Percentiles rank a stretch among this genome's conserved stretches.
Evolutionary conservation across 805 yeast genomes (phyloP).

Genomic region (Pichia exigua): DNA sequence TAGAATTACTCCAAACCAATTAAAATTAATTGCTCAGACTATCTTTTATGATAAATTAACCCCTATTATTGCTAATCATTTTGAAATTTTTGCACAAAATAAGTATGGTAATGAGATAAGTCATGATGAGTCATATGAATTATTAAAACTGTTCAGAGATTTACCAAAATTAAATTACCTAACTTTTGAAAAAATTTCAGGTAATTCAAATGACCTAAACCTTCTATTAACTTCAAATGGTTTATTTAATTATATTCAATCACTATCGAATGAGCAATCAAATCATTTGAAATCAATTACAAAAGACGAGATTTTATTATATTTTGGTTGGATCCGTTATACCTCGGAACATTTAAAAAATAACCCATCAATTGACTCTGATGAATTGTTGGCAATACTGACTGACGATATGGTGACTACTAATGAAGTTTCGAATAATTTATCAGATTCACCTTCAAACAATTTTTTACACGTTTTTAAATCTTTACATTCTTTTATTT

Average conservation of each 20-base stretch:
- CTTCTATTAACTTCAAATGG: slow-evolving; percentile 16
- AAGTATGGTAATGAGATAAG: slow-evolving; percentile 38
- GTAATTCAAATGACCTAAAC: slow-evolving; percentile 12
- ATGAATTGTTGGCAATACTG: slow-evolving; percentile 32
- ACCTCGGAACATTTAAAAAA: slow-evolving; percentile 20
- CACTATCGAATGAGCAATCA: slow-evolving; percentile 3
- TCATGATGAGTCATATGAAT: slow-evolving; percentile 39
- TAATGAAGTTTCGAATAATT: slow-evolving; percentile 12
- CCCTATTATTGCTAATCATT: slow-evolving; percentile 54
- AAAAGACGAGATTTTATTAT: slow-evolving; percentile 25
- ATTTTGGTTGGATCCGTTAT: slow-evolving; percentile 29
- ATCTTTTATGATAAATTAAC: slow-evolving; percentile 27
- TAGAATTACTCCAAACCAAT: slow-evolving; percentile 14
- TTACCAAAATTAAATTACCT: slow-evolving; percentile 28
- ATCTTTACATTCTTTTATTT: slow-evolving; percentile 75
- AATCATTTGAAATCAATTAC: slow-evolving; percentile 13
- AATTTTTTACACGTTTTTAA: slow-evolving; percentile 62
- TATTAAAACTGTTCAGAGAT: slow-evolving; percentile 37
- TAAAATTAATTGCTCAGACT: slow-evolving; percentile 17
- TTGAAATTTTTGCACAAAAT: slow-evolving; percentile 31
- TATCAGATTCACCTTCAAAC: slow-evolving; percentile 40
- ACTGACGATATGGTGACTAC: slow-evolving; percentile 42
- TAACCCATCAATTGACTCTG: slow-evolving; percentile 21
- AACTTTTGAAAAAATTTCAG: slow-evolving; percentile 22
- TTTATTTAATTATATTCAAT: slow-evolving; percentile 21